Evolutionary conservation across 2,329 filamentous ascomycete genomes (phyloP).

Genomic region (Cryphonectria radicalis): DNA sequence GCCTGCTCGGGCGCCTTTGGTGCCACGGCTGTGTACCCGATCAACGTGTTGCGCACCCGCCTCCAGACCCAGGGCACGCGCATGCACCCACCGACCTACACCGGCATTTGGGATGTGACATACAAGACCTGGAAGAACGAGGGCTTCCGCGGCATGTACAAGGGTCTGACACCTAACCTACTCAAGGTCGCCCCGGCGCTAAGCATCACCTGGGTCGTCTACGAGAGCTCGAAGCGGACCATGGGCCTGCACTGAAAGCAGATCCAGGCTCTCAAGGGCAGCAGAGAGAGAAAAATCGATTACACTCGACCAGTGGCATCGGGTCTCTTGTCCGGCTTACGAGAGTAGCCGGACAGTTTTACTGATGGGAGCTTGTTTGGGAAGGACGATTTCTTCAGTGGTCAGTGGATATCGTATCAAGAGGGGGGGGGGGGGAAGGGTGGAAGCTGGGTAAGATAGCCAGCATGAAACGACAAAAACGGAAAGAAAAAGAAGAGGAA

Average conservation of each 20-base stretch:
- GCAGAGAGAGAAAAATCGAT: accelerated
- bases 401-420: background rate
- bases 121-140: conserved; percentile 81
- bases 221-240: conserved; percentile 83
- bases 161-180: conserved; percentile 91
- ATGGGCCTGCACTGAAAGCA: conserved; percentile 55
- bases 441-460: background rate
- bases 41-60: conserved; percentile 90
- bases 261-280: background rate
- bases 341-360: background rate
- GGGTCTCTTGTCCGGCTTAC: background rate
- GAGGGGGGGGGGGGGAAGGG: too few species aligned
- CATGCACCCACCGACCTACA: conserved; percentile 90
- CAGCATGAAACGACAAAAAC: background rate
- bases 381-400: background rate
- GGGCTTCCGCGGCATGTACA: conserved; percentile 86
- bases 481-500: too few species aligned
- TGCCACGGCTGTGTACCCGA: conserved; percentile 90
- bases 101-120: conserved; percentile 87
- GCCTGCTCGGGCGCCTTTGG: conserved; percentile 90
- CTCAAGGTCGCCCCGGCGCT: conserved; percentile 95
- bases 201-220: conserved; percentile 92
- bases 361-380: background rate
- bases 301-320: background rate
- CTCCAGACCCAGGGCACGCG: conserved; percentile 92